Base-by-base conservation (phyloP, 2,329 filamentous ascomycete genomes). In the Cladophialophora chaetospira region DNA sequence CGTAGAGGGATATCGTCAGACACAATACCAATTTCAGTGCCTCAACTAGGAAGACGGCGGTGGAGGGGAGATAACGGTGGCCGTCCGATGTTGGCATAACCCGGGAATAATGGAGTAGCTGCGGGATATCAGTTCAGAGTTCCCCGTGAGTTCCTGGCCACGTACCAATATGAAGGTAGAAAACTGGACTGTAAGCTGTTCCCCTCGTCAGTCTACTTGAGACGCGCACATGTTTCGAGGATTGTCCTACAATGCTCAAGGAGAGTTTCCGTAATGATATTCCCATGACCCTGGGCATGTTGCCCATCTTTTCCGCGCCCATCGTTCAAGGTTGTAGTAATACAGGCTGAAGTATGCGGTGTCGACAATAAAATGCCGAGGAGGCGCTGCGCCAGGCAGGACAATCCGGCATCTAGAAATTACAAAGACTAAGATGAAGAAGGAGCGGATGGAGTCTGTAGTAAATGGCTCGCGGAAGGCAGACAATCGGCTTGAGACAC, bases 101-200 rank as follows among this genome's bases (percentile, higher is more conserved):
- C 63, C 92, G 85, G 26, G 92, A 96, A 73, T 97, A 96, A 76
- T 97, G 93, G 81, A 96, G 88, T 54, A 97, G 82, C 89, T 93
- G 68, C 28, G 11, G 23, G 15, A 56, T 63, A 53, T 57, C 40
- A 53, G 50, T 38, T 19, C 28, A 35, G 15, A 33, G 9, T 15
- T 9, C 44, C 19, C n/a, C 11, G 23, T 10, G n/a, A 47, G 9
- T 9, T n/a, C 11, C 44, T 13, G 33, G 28, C 17, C 5, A 31
- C 73, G 65, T 69, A 77, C 75, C 69, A 77, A 62, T 50, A 75
- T 71, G 60, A 76, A 76, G 5, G 67, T 68, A 21, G 75, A 74
- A 52, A 73, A 76, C 55, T 78, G 75, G 42, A 70, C 64, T 17
- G 75, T 72, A 60, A 78, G 68, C 75, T 78, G 60, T 33, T 42